Conservation (phyloP, 495 filamentous ascomycete genomes). For the Penicillium maclennaniae region DNA sequence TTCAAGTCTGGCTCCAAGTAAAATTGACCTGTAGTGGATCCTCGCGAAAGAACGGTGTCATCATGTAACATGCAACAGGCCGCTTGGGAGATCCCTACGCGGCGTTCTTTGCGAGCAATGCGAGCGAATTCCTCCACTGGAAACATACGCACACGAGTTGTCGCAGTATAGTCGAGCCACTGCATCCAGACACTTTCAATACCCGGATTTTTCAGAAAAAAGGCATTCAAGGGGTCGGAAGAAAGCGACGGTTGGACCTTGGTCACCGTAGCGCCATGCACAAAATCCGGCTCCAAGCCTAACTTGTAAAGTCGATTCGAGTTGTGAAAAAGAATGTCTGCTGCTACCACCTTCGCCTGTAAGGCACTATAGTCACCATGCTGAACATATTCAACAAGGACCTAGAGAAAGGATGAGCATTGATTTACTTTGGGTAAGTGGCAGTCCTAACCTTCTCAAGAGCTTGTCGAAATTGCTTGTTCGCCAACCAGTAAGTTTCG, state of each 20-base stretch:
- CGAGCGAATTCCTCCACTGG: conserved; percentile 62
- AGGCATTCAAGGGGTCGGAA: conserved; percentile 17
- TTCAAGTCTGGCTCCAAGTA: conserved; percentile 58
- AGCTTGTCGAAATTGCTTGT: conserved; percentile 72
- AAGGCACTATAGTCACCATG: conserved; percentile 50
- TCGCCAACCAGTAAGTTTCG: conserved; percentile 77
- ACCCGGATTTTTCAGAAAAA: conserved; percentile 26
- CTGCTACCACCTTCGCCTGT: conserved; percentile 58
- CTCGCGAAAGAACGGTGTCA: conserved; percentile 33
- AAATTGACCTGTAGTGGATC: conserved; percentile 53
- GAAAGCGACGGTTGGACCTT: background rate
- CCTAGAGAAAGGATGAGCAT: conserved; percentile 30
- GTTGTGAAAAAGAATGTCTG: conserved; percentile 66
- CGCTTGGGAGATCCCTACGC: conserved; percentile 54
- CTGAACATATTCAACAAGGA: conserved; percentile 59
- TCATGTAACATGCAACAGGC: conserved; percentile 54
- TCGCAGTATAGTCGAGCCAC: conserved; percentile 76
- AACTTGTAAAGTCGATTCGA: conserved; percentile 64
- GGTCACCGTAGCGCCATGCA: background rate
- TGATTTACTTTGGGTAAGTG: background rate
- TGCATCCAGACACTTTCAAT: conserved; percentile 64
- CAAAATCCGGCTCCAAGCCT: conserved; percentile 15
- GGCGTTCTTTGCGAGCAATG: conserved; percentile 50
- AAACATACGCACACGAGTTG: conserved; percentile 63
- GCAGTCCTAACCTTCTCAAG: conserved; percentile 53